Evolutionary conservation across 2,329 filamentous ascomycete species (phyloP), one percentile per base, ranked within the genome.

Genomic region (Zopfia rhizophila): DNA sequence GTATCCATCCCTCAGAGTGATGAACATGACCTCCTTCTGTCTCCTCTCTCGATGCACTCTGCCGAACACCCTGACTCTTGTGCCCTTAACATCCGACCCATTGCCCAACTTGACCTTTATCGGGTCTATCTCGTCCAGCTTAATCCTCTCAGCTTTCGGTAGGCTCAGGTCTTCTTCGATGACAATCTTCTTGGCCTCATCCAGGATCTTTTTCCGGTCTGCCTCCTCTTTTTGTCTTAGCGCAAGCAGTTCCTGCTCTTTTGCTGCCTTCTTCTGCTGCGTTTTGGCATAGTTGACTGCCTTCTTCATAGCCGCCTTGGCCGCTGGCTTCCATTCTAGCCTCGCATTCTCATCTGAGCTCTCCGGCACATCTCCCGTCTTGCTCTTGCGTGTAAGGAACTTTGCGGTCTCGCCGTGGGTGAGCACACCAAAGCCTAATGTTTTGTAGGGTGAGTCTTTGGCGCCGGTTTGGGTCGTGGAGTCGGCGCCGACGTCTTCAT

Each of bases 251-350:
- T 91, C 87, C 58, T 87, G 82, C 72, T 89, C 88, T 75, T 91
- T 91, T 60, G 83, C 83, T 31, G 88, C 81, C 81, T 96, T 96
- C 82, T 91, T 92, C 82, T 90, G 89, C 73, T 90, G 85, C 55
- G 82, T 80, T 58, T 91, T 89, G 55, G 85, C 85, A 55, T 85
- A 85, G 70, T 85, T 86, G 76, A 84, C 84, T 3, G 88, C 89
- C 76, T 95, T 95, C 80, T 96, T 96, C 68, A 91, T 72, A 16
- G 90, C 90, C 49, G 88, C 89, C 78, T 94, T 95, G 50, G 89
- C 87, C 14, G 85, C 88, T 43, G 88, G 86, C 76, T 92, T 93
- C 88, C 88, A 96, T 60, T 85, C 82, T 55, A 87, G 73, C 55
- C 84, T 82, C 41, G 80, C 81, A 41, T 80, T 78, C 54, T 82